Base-by-base conservation (phyloP, 179 eudicot species). In the Heliamphora pulchella region DNA sequence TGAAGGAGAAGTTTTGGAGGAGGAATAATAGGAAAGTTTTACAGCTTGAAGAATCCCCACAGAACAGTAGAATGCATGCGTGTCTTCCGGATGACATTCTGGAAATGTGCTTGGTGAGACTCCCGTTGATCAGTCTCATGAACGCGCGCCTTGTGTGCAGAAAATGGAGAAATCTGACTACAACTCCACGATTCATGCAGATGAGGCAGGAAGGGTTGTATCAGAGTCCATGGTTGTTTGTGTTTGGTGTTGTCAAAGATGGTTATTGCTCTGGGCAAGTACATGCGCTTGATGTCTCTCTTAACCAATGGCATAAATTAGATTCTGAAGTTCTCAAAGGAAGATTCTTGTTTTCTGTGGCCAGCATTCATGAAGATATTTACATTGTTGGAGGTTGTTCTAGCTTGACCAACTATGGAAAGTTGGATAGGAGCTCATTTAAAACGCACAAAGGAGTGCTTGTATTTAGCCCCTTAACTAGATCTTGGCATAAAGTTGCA, bases 71-170 rank as follows among this genome's bases (percentile, higher is more conserved):
- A 81, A 83, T 87, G 82, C 81, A 91, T 47, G 83, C 83, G 57
- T 90, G 88, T 59, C 91, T 96, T 53, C 99, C 99, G 0, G 98
- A 96, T 86, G 99, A 96, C 74, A 84, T 96, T 73, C 79, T 96
- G 74, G 99, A 96, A 81, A 90, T 96, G 92, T 96, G 99, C 85
- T 87, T 96, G 83, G 90, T 90, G 88, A 91, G 99, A 84, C 96
- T 96, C 71, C 98, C 99, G 0, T 18, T 96, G 77, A 81, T 90
- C 10, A 92, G 94, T 86, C 96, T 96, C 87, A 92, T 92, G 96
- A 96, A 83, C 83, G 94, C 98, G 63, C 96, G 99, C 54, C 93
- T 96, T 31, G 99, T 96, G 58, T 96, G 99, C 86, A 94, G 85
- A 85, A 94, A 91, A 81, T 96, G 99, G 99, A 92, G 90, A 81